Evolutionary conservation across 2,329 filamentous ascomycete genomes (phyloP).

Genomic region (Ophiobolus disseminans): DNA sequence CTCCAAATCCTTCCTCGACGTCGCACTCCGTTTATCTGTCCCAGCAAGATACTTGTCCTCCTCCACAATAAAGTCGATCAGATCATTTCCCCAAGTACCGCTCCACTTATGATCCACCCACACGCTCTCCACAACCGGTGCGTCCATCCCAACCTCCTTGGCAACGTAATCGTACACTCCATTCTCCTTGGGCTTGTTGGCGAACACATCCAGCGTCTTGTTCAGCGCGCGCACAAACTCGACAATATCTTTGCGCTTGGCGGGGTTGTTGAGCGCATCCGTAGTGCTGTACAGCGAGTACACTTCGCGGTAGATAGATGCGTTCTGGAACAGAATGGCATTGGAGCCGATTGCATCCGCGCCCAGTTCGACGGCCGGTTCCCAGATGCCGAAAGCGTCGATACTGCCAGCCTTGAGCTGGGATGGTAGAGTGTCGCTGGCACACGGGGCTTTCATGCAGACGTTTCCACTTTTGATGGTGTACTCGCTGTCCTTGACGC

Average conservation of each 20-base stretch:
- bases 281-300: conserved; percentile 34
- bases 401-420: conserved; percentile 21
- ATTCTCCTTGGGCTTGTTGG: conserved; percentile 15
- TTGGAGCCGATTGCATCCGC: conserved; percentile 22
- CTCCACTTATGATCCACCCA: conserved; percentile 35
- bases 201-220: conserved; percentile 27
- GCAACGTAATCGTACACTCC: conserved; percentile 24
- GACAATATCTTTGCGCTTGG: conserved; percentile 31
- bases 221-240: conserved; percentile 34
- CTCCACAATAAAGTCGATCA: conserved; percentile 29
- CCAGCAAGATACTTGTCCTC: conserved; percentile 34
- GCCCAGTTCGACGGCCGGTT: conserved; percentile 33
- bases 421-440: conserved; percentile 19
- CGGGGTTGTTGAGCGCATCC: conserved; percentile 25
- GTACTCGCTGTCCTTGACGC: conserved; percentile 23
- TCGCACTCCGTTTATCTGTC: conserved; percentile 19
- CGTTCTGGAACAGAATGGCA: conserved; percentile 30
- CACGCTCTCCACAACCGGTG: conserved; percentile 27
- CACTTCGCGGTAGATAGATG: conserved; percentile 32
- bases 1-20: conserved; percentile 22
- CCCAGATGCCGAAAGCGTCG: conserved; percentile 39
- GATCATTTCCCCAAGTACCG: conserved; percentile 20
- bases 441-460: conserved; percentile 33
- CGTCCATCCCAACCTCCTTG: conserved; percentile 21
- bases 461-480: conserved; percentile 21